These are phyloP conservation scores for Botrytis fragariae DNA, from an alignment of 2,329 filamentous ascomycete genomes.

Conservation along the genomic window DNA sequence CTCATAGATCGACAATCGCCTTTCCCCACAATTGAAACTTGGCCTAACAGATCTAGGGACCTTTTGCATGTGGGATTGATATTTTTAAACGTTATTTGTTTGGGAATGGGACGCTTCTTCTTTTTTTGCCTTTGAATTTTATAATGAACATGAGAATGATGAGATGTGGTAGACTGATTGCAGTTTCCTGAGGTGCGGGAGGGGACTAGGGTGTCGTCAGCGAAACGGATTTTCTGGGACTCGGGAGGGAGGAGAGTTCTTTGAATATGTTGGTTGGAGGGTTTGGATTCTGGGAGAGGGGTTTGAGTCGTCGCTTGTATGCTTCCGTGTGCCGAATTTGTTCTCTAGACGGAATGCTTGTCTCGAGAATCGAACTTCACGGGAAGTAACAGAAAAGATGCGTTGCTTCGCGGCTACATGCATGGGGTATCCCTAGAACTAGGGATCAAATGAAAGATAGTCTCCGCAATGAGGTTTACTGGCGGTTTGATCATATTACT, in stretches of 20 bases:
- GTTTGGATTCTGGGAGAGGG: neutral
- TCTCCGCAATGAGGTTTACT: neutral
- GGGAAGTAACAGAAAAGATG: neutral
- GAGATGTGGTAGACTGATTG: neutral
- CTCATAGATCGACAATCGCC: neutral
- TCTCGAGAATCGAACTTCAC: neutral
- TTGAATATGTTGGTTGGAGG: neutral
- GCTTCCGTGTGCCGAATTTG: neutral
- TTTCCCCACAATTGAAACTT: neutral
- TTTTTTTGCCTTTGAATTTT: neutral
- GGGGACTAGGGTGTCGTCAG: neutral
- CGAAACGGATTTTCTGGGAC: slow-evolving; percentile 9
- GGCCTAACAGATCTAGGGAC: neutral
- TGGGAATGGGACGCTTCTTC: neutral
- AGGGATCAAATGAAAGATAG: neutral
- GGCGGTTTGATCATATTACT: neutral
- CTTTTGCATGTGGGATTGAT: neutral
- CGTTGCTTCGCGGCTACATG: neutral
- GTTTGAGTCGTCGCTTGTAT: neutral
- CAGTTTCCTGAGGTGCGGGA: neutral
- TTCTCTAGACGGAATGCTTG: neutral
- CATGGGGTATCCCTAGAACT: neutral
- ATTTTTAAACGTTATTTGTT: neutral
- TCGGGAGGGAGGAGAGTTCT: neutral
- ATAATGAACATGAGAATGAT: neutral